Evolutionary conservation across 225 moss, liverwort and hornwort species (phyloP), one percentile per base, ranked within the genome.

Genomic region (Polytrichum commune): DNA sequence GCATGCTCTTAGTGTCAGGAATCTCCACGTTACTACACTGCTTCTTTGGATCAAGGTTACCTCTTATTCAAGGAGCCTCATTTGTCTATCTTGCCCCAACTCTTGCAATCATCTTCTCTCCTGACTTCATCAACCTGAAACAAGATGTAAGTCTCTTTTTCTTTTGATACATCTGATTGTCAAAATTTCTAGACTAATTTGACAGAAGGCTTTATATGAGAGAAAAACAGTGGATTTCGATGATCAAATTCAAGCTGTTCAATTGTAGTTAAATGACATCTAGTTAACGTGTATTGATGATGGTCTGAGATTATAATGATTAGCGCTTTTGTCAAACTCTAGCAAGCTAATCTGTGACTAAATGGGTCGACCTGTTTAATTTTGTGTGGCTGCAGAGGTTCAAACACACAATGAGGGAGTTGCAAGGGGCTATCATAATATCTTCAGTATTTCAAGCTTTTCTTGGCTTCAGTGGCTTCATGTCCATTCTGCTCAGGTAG

Each of bases 341-440:
- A 46, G 46, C 46, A 46, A 38, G 46, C 46, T 46, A 46, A 46
- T 13, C 46, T 46, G 46, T 46, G 16, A 46, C 46, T 46, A 46
- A 46, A 46, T 46, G 46, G 3, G 16, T 46, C 3, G 46, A 46
- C 46, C 46, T 63, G 63, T 9, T 53, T 69, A 66, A 62, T 63
- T 33, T 29, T 63, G 55, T 74, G 5, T 27, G 23, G 70, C 32
- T 65, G 73, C 89, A 93, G 93, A 89, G 93, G 67, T 93, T 93
- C 62, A 83, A 85, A 67, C 69, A 73, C 32, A 93, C 90, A 6
- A 93, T 93, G 93, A 86, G 80, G 65, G 93, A 90, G 53, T 63
- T 93, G 73, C 93, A 93, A 82, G 93, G 93, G 30, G 90, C 93
- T 38, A 84, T 93, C 7, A 88, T 93, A 30, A 85, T 93, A 60